Conservation (phyloP, 129 eudicot species). For the Ambrosia artemisiifolia region DNA sequence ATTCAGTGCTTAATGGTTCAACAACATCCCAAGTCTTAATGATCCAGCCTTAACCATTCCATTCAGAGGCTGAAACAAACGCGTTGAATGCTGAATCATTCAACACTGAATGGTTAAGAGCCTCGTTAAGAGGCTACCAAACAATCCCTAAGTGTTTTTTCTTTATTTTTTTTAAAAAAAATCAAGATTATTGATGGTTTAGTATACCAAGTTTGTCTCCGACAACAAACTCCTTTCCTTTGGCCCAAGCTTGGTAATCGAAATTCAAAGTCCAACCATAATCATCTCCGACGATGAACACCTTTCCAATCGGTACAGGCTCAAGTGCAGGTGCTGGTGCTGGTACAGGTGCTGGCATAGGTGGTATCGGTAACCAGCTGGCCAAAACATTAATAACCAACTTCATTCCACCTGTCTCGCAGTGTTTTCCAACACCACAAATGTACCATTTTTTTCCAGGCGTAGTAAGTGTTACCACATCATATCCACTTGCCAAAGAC, state of each 20-base stretch:
- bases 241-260: slow-evolving; percentile 34
- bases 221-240: slow-evolving; percentile 26
- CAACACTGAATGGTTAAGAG: too few relatives aligned
- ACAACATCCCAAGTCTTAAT: too few relatives aligned
- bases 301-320: background rate
- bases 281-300: background rate
- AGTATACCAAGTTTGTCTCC: slow-evolving; percentile 28
- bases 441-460: slow-evolving; percentile 44
- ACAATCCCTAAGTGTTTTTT: too few relatives aligned
- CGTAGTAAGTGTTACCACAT: slow-evolving; percentile 22
- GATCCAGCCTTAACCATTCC: too few relatives aligned
- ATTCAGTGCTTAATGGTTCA: too few relatives aligned
- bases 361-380: background rate
- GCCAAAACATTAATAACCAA: slow-evolving; percentile 25
- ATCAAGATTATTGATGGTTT: background rate
- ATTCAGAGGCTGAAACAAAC: too few relatives aligned
- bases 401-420: slow-evolving; percentile 24
- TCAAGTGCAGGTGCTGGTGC: background rate
- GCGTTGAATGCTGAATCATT: too few relatives aligned
- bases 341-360: background rate
- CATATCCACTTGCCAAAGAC: slow-evolving; percentile 36
- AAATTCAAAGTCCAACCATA: slow-evolving; percentile 1
- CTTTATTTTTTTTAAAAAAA: too few relatives aligned
- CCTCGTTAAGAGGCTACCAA: too few relatives aligned
- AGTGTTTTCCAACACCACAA: slow-evolving; percentile 41